Conservation (phyloP, 192 early-diverging fungal genomes). For the Entomortierella chlamydospora region DNA sequence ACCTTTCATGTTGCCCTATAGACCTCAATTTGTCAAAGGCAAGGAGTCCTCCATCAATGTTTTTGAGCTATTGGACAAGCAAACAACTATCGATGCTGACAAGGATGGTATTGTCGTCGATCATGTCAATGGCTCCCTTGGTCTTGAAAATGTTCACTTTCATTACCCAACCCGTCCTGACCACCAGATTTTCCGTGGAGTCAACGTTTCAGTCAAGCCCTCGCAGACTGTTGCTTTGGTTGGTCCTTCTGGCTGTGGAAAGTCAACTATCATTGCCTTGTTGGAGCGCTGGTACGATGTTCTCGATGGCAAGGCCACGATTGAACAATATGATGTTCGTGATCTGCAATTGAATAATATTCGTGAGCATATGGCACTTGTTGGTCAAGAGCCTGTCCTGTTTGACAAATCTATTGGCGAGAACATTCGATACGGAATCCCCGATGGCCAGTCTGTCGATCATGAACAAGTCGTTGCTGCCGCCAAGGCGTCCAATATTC, state of each 20-base stretch:
- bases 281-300: conserved; percentile 58
- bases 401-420: conserved; percentile 70
- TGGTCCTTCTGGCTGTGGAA: conserved; percentile 86
- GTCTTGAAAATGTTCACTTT: conserved; percentile 69
- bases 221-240: conserved; percentile 87
- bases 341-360: conserved; percentile 72
- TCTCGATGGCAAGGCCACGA: conserved; percentile 63
- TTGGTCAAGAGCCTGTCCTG: conserved; percentile 75
- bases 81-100: conserved; percentile 70
- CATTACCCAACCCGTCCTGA: conserved; percentile 72
- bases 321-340: conserved; percentile 72
- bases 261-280: conserved; percentile 61
- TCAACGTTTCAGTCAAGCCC: conserved; percentile 59
- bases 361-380: conserved; percentile 77
- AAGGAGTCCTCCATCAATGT: conserved; percentile 78
- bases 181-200: conserved; percentile 65
- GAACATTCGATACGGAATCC: conserved; percentile 69
- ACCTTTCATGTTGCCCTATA: too few species aligned
- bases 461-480: conserved; percentile 61
- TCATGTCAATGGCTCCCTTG: conserved; percentile 56
- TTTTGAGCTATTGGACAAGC: conserved; percentile 77
- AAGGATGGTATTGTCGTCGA: conserved; percentile 62
- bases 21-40: conserved; percentile 67
- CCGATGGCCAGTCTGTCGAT: conserved; percentile 54
- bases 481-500: conserved; percentile 66